Conservation (phyloP, 164 flowering plant species). For the Platanus orientalis region DNA sequence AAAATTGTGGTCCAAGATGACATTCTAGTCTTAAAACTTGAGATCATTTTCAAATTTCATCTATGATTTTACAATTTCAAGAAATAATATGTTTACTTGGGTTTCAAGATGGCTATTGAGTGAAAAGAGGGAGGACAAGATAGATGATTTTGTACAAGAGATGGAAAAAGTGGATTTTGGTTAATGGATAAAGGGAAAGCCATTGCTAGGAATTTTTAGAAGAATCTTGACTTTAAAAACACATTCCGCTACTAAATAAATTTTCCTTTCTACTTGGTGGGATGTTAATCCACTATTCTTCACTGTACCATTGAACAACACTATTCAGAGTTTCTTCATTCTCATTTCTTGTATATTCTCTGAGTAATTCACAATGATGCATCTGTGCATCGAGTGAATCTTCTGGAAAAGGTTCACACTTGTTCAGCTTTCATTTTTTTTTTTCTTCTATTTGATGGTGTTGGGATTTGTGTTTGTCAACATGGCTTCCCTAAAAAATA, state of each 20-base stretch:
- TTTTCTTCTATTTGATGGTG: too few species aligned
- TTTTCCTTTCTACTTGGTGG: background rate
- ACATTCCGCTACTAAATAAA: background rate
- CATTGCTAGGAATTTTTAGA: background rate
- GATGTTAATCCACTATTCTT: background rate
- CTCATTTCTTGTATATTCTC: background rate
- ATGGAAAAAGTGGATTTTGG: background rate
- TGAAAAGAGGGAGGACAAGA: conserved; percentile 5
- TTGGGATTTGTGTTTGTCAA: too few species aligned
- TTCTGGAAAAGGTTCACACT: too few species aligned
- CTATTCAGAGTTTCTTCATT: background rate
- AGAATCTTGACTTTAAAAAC: background rate
- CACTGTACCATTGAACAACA: background rate
- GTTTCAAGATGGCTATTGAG: background rate
- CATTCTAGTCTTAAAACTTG: background rate
- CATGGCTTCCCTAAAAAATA: too few species aligned
- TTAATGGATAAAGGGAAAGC: background rate
- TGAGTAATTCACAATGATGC: background rate
- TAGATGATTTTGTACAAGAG: conserved; percentile 5
- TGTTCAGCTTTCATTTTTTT: too few species aligned
- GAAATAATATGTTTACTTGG: background rate
- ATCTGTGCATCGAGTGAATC: background rate
- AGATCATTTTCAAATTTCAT: background rate
- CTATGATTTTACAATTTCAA: background rate
- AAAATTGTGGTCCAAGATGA: background rate